A percentile compares a stretch with the other conserved stretches of the same genome.
These are phyloP conservation scores for Leptographium lundbergii DNA, from an alignment of 2,329 filamentous ascomycete genomes.

Conservation along the genomic window DNA sequence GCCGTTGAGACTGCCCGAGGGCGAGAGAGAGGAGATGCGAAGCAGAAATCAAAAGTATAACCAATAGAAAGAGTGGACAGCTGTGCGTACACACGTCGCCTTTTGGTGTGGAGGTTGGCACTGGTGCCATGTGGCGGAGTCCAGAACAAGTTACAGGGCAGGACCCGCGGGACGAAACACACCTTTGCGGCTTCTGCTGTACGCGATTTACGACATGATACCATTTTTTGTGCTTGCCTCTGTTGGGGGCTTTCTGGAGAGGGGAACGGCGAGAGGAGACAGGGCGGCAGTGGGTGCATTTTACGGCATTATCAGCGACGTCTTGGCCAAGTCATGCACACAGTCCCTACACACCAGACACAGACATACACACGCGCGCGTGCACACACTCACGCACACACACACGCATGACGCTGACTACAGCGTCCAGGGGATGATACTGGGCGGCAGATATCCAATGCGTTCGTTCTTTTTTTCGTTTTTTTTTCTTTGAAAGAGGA, in stretches of 20 bases:
- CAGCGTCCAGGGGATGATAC: no score
- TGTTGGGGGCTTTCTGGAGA: not conserved
- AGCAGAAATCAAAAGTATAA: not conserved
- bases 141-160: not conserved
- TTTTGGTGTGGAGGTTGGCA: not conserved
- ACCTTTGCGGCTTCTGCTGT: not conserved
- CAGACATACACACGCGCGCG: no score
- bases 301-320: no score
- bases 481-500: not conserved
- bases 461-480: not conserved
- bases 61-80: not conserved
- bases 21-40: not conserved
- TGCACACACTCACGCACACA: no score
- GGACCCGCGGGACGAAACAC: not conserved
- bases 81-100: not conserved
- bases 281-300: no score
- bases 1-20: not conserved
- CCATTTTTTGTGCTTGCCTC: conserved; percentile 6
- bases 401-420: no score
- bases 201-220: conserved; percentile 14
- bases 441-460: not conserved
- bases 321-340: no score
- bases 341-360: no score
- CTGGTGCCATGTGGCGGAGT: not conserved
- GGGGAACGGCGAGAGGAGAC: not conserved